These are phyloP conservation scores for Aspergillus aculeatinus DNA, from an alignment of 2,329 filamentous ascomycete genomes.

Conservation along the genomic window DNA sequence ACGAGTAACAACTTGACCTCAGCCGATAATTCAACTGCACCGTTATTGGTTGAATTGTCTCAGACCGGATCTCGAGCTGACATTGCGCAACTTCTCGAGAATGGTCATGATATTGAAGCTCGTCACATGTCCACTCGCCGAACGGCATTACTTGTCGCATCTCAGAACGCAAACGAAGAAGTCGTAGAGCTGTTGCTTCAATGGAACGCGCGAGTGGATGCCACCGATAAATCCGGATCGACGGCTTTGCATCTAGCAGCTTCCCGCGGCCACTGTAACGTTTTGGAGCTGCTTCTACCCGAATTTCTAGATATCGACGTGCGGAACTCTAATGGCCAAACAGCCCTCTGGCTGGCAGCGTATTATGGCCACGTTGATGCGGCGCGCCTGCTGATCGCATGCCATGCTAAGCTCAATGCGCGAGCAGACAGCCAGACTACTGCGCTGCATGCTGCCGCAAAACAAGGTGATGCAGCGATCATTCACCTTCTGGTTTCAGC, in stretches of 20 bases:
- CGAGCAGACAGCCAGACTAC: constrained; percentile 36
- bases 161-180: constrained; percentile 41
- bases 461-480: constrained; percentile 34
- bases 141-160: constrained; percentile 40
- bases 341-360: constrained; percentile 37
- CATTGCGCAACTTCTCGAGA: constrained; percentile 34
- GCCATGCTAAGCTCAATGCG: constrained; percentile 35
- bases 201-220: constrained; percentile 30
- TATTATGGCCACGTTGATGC: constrained; percentile 37
- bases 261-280: constrained; percentile 31
- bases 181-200: constrained; percentile 35
- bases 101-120: constrained; percentile 31
- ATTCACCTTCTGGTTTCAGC: constrained; percentile 32
- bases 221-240: constrained; percentile 29
- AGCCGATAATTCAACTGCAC: constrained; percentile 28
- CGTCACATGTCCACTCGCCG: constrained; percentile 32
- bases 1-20: constrained; percentile 39
- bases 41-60: constrained; percentile 37
- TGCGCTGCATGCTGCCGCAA: constrained; percentile 36
- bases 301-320: constrained; percentile 32
- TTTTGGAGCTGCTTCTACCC: constrained; percentile 30
- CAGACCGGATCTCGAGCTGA: constrained; percentile 37
- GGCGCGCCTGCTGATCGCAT: constrained; percentile 30
- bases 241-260: constrained; percentile 36
- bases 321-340: constrained; percentile 32